phyloP scores from a whole-genome alignment of 163 green algal species.

The Chloromonas sp. region DNA sequence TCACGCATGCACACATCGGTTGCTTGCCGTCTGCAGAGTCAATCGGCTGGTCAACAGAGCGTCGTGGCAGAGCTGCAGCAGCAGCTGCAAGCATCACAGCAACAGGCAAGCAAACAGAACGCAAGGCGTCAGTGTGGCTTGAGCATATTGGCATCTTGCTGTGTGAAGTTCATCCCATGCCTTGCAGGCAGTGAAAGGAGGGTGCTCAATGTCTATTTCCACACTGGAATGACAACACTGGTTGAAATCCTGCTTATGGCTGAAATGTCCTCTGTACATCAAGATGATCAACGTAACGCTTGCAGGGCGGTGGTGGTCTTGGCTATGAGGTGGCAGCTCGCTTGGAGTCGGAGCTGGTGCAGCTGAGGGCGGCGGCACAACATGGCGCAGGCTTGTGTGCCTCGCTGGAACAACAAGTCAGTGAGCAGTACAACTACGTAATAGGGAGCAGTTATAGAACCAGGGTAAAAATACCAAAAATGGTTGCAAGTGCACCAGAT shows the following conservation, averaged over 20 bases:
- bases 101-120: too few species aligned
- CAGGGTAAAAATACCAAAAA: neutral
- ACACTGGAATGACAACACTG: neutral
- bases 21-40: too few species aligned
- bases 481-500: neutral
- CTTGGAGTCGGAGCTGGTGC: neutral
- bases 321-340: neutral
- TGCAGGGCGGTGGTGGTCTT: too few species aligned
- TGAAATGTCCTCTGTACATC: neutral
- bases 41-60: too few species aligned
- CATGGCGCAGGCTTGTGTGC: neutral
- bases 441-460: neutral
- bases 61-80: too few species aligned
- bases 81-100: too few species aligned
- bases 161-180: too few species aligned
- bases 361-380: neutral
- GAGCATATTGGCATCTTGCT: too few species aligned
- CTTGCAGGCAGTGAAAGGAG: neutral
- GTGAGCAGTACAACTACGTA: neutral
- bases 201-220: neutral
- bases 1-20: neutral
- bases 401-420: neutral
- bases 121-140: too few species aligned
- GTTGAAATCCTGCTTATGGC: neutral
- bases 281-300: neutral